phyloP scores from a whole-genome alignment of 345 rosid species.

The Garcia nutans region DNA sequence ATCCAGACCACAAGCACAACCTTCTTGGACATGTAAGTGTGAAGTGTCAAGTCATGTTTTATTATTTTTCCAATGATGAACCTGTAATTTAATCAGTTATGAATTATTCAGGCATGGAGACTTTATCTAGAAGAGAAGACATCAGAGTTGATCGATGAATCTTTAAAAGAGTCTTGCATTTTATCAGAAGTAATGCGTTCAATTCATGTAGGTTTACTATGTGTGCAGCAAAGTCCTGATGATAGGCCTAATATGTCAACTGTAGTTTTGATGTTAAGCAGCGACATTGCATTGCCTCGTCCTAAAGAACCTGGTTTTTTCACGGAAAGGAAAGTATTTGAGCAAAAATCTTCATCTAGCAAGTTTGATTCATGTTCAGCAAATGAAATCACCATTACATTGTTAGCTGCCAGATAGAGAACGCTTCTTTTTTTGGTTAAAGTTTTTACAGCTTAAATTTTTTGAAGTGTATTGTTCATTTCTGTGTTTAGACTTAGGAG shows the following conservation, averaged over 20 bases:
- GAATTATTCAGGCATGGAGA: conserved; percentile 30
- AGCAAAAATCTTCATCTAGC: conserved; percentile 17
- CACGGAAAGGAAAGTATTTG: conserved; percentile 20
- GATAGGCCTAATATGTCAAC: conserved; percentile 32
- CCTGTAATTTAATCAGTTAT: neutral
- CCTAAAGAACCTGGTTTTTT: conserved; percentile 33
- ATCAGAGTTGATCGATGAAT: conserved; percentile 14
- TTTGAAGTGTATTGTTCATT: neutral
- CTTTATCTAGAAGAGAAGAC: conserved; percentile 19
- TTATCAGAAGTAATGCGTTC: conserved; percentile 11
- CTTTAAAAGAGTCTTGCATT: neutral
- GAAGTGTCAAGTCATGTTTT: neutral
- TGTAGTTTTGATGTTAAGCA: conserved; percentile 24
- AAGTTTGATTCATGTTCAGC: conserved; percentile 11
- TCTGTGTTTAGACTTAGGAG: too few species aligned
- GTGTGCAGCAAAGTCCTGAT: conserved; percentile 29
- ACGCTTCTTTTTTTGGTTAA: neutral
- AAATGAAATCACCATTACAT: conserved; percentile 17
- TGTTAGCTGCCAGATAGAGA: conserved; percentile 8
- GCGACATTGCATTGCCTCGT: conserved; percentile 21
- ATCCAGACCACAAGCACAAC: conserved; percentile 27
- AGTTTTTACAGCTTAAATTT: neutral
- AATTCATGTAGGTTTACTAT: conserved; percentile 27
- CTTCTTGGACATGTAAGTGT: conserved; percentile 36
- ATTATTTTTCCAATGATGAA: neutral